Evolutionary conservation across 441 rosid genomes (phyloP), one percentile per base, ranked within the genome.

Genomic region (Pelargonium cotyledonis): DNA sequence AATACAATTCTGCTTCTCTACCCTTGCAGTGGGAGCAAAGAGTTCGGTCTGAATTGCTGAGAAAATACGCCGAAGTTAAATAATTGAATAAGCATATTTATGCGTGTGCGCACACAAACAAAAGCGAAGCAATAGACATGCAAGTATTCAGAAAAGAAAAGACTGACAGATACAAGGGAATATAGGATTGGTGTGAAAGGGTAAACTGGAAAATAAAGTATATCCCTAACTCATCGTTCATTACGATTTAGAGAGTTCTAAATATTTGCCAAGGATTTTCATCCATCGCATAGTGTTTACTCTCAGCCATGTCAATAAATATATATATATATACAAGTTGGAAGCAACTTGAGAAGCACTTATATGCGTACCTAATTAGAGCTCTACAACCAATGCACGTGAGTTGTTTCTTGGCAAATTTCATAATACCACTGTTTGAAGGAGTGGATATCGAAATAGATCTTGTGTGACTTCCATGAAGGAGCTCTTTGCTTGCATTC

Each of bases 401-500:
- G 69, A 86, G 88, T 71, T 84, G 90, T 75, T 88, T 95, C 88
- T 90, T 85, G 9, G 98, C 95, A 75, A 86, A 95, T 82, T 78
- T 95, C 98, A 92, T 89, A 73, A 95, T 89, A 81, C 99, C 98
- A 44, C 96, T 86, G 78, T 78, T 90, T 72, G 97, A 85, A 78
- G 99, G 99, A 75, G 97, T 95, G 72, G 85, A 76, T 60, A 90
- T 90, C 65, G 97, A 88, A 81, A 89, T 90, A 57, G 98, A 89
- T 84, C 98, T 85, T 68, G 91, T 92, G 79, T 95, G 98, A 77
- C 85, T 83, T 73, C 99, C 99, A 23, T 82, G 89, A 68, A 95
- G 96, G 75, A 92, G 99, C 83, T 95, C 98, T 70, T 72, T 83
- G 79, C 88, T 88, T n/a, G 99, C 99, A 73, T 95, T 95, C 88